These are phyloP conservation scores for Hypoxylon subgilvum DNA, from an alignment of 495 filamentous ascomycete genomes.

Conservation along the genomic window DNA sequence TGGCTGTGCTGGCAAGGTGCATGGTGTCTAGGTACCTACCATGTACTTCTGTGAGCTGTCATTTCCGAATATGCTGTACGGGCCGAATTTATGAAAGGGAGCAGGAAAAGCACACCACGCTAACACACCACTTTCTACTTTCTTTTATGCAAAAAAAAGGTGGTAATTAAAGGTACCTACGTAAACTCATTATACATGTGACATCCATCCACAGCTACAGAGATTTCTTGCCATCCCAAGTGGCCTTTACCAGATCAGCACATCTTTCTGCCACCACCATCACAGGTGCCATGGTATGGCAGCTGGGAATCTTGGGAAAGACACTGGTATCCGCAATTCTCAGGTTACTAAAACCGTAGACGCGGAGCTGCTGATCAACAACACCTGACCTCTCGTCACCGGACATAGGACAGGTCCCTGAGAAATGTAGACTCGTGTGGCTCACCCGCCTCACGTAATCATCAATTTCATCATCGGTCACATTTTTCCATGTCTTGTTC, in stretches of 20 bases:
- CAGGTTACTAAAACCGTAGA: slow-evolving; percentile 51
- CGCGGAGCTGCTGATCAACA: slow-evolving; percentile 48
- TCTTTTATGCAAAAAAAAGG: too few species aligned
- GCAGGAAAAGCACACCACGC: not conserved
- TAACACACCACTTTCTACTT: not conserved
- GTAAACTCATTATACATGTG: not conserved
- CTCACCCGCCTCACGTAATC: slow-evolving; percentile 21
- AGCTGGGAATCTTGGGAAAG: slow-evolving; percentile 53
- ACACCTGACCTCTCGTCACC: slow-evolving; percentile 41
- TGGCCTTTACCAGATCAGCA: slow-evolving; percentile 55
- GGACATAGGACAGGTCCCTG: slow-evolving; percentile 40
- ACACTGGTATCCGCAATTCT: slow-evolving; percentile 59
- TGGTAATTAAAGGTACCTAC: too few species aligned
- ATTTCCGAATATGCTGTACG: too few species aligned
- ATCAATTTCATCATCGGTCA: slow-evolving; percentile 41
- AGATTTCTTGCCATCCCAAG: not conserved
- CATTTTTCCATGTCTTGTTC: slow-evolving; percentile 21
- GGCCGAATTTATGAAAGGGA: too few species aligned
- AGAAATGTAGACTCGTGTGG: slow-evolving; percentile 29
- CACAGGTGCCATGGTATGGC: slow-evolving; percentile 54
- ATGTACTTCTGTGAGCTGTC: too few species aligned
- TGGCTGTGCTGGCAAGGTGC: too few species aligned
- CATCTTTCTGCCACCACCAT: slow-evolving; percentile 61
- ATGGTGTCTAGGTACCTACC: too few species aligned
- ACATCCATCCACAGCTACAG: not conserved